Conservation (phyloP, 768 basidiomycete species). For the Rhodocollybia butyracea region DNA sequence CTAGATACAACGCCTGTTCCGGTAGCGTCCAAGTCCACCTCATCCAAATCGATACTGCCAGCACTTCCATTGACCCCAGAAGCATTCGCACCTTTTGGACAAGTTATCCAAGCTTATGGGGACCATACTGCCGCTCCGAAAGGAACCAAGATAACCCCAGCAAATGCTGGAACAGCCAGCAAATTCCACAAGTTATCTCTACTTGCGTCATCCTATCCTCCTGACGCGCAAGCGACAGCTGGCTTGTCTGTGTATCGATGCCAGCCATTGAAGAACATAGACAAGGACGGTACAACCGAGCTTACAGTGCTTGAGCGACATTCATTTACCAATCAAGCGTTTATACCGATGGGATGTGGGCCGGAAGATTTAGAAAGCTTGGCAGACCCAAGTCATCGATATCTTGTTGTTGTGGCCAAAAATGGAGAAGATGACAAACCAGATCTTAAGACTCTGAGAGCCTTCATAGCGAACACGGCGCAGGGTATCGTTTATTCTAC, state of each 20-base stretch:
- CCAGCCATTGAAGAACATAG: slow-evolving; percentile 46
- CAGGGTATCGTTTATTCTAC: slow-evolving; percentile 87
- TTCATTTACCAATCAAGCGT: slow-evolving; percentile 85
- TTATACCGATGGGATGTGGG: slow-evolving; percentile 86
- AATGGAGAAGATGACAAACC: slow-evolving; percentile 78
- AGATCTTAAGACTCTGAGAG: slow-evolving; percentile 68
- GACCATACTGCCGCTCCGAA: slow-evolving; percentile 65
- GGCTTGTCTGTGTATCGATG: slow-evolving; percentile 87
- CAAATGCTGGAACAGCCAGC: slow-evolving; percentile 85
- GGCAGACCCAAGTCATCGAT: slow-evolving; percentile 47
- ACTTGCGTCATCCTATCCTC: slow-evolving; percentile 65
- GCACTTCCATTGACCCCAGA: slow-evolving; percentile 76
- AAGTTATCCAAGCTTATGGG: slow-evolving; percentile 86
- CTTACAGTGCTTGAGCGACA: slow-evolving; percentile 87
- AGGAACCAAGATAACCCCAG: slow-evolving; percentile 68
- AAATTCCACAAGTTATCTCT: slow-evolving; percentile 92
- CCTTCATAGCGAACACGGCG: slow-evolving; percentile 74
- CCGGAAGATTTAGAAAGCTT: slow-evolving; percentile 45
- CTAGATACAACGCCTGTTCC: neutral
- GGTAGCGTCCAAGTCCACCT: slow-evolving; percentile 7
- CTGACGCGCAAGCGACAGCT: slow-evolving; percentile 48
- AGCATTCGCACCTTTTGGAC: slow-evolving; percentile 85
- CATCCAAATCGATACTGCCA: slow-evolving; percentile 25
- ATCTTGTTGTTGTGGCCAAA: slow-evolving; percentile 85
- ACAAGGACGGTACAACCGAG: slow-evolving; percentile 46